Conservation (phyloP, 2,329 filamentous ascomycete species). For the Coniochaeta sp. region DNA sequence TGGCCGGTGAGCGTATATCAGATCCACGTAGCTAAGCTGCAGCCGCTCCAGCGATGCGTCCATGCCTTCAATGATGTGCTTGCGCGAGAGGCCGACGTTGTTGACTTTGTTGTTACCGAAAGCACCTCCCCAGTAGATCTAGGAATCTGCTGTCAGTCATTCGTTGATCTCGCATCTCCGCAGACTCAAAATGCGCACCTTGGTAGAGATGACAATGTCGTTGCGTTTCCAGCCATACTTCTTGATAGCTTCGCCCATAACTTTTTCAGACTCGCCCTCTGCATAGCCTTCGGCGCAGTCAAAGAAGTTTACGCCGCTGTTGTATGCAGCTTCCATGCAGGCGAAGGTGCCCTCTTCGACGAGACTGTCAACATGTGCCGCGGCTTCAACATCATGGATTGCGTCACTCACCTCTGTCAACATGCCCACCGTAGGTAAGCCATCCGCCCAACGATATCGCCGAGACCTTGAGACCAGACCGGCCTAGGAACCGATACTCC, state of each 20-base stretch:
- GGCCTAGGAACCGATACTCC: constrained; percentile 65
- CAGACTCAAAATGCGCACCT: constrained; percentile 21
- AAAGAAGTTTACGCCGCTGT: constrained; percentile 57
- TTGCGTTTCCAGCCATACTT: constrained; percentile 45
- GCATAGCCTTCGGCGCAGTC: constrained; percentile 53
- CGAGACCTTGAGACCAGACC: constrained; percentile 65
- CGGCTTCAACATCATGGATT: neutral
- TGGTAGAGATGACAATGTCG: constrained; percentile 47
- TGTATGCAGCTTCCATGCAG: constrained; percentile 56
- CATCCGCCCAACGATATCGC: constrained; percentile 63
- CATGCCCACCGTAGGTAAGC: constrained; percentile 69
- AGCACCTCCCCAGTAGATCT: constrained; percentile 52
- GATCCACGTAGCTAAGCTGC: constrained; percentile 58
- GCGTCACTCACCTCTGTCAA: constrained; percentile 50
- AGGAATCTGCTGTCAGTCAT: constrained; percentile 24
- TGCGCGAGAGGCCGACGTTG: constrained; percentile 39
- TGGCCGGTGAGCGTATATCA: constrained; percentile 55
- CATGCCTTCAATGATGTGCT: constrained; percentile 48
- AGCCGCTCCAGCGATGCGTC: constrained; percentile 51
- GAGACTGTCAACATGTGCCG: neutral
- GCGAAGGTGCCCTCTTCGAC: constrained; percentile 34
- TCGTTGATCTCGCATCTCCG: neutral
- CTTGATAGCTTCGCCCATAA: constrained; percentile 45
- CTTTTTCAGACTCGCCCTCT: constrained; percentile 38
- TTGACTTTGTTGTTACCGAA: constrained; percentile 49